Evolutionary conservation across 2,329 filamentous ascomycete genomes (phyloP).

Genomic region (Bipolaris oryzae): DNA sequence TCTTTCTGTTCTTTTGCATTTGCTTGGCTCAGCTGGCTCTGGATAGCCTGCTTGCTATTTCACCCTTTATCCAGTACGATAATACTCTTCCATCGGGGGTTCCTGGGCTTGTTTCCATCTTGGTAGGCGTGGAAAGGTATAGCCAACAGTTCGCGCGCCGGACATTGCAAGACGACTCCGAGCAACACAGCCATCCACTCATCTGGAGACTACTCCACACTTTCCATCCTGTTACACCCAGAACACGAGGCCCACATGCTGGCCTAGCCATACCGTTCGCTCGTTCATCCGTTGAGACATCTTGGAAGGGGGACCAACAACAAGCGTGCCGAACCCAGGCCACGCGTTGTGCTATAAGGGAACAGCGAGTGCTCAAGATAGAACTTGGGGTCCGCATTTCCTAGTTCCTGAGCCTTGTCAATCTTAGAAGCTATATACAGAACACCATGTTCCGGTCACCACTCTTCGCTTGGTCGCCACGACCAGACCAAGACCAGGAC

Average conservation of each 20-base stretch:
- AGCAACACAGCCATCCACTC: conserved; percentile 44
- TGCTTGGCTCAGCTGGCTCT: conserved; percentile 39
- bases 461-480: conserved; percentile 42
- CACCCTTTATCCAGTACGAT: not conserved
- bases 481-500: conserved; percentile 38
- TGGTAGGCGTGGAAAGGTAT: conserved; percentile 14
- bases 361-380: conserved; percentile 23
- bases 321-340: conserved; percentile 25
- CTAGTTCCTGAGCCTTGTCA: conserved; percentile 19
- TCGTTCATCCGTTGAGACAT: conserved; percentile 32
- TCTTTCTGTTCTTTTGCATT: conserved; percentile 37
- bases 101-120: conserved; percentile 20
- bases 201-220: conserved; percentile 27
- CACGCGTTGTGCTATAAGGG: conserved; percentile 39
- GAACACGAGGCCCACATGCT: conserved; percentile 33
- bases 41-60: conserved; percentile 22
- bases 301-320: conserved; percentile 24
- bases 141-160: conserved; percentile 31
- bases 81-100: conserved; percentile 3
- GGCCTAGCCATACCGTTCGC: conserved; percentile 26
- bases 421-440: conserved; percentile 14
- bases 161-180: conserved; percentile 37
- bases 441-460: conserved; percentile 42
- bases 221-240: conserved; percentile 21
- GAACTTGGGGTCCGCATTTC: conserved; percentile 13